A percentile compares a stretch with the other conserved stretches of the same genome.
Conservation (phyloP, 306 rosid genomes). For the Bauhinia variegata region DNA sequence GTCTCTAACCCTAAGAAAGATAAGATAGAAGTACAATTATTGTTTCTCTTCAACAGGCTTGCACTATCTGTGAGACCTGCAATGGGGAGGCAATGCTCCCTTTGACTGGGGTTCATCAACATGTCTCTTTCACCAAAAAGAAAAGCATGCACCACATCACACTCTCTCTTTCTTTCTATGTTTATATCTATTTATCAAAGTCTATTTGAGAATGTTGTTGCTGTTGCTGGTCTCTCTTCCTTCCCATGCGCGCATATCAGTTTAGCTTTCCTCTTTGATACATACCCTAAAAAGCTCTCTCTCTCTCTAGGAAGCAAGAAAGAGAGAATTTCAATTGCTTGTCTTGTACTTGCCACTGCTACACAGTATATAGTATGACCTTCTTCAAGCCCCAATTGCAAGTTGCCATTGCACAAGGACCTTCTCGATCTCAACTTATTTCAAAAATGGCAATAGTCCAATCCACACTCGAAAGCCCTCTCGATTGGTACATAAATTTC, state of each 20-base stretch:
- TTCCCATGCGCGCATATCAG: constrained; percentile 87
- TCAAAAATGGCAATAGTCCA: constrained; percentile 53
- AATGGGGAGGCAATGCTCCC: constrained; percentile 51
- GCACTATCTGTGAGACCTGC: constrained; percentile 49
- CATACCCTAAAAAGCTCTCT: constrained; percentile 25
- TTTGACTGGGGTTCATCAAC: constrained; percentile 67
- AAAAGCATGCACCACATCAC: constrained; percentile 39
- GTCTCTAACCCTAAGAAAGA: constrained; percentile 36
- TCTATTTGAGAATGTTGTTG: constrained; percentile 60
- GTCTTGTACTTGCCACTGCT: constrained; percentile 64
- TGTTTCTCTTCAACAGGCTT: constrained; percentile 51
- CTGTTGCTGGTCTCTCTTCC: constrained; percentile 40
- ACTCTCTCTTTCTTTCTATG: constrained; percentile 37
- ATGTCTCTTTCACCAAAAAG: constrained; percentile 85
- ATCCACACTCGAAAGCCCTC: constrained; percentile 60
- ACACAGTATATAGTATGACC: constrained; percentile 40
- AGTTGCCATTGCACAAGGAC: constrained; percentile 46
- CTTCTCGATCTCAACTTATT: no score
- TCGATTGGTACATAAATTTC: constrained; percentile 16
- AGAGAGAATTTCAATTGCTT: constrained; percentile 30
- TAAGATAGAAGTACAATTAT: constrained; percentile 59
- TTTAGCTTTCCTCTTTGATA: constrained; percentile 36
- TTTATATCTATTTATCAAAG: constrained; percentile 37
- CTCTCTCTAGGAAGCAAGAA: constrained; percentile 17
- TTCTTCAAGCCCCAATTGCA: constrained; percentile 54